Base-by-base conservation (phyloP, 208 protist genomes). In the Strigomonas galati region DNA sequence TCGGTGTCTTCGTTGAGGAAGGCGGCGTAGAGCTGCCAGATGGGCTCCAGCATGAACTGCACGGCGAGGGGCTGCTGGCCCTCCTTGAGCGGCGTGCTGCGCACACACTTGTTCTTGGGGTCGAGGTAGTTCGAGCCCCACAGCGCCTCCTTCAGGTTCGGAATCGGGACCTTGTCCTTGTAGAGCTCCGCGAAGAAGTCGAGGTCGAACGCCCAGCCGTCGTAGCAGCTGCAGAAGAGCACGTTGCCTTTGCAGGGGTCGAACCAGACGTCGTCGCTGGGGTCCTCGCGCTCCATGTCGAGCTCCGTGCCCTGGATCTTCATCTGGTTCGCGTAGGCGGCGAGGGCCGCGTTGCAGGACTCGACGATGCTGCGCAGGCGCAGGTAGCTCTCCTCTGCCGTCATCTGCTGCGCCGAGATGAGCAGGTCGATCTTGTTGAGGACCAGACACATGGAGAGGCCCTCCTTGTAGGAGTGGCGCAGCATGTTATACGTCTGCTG, bases 351-450 rank as follows among this genome's bases (percentile, higher is more conserved):
- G 71, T 97, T 98, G 49, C 93, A 95, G 44, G 98, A 89, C 79
- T 98, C 93, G 31, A 99, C 79, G 48, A 99, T 92, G 28, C 79
- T 69, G 24, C 98, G 83, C 72, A 98, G 96, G 43, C 90, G 72
- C 63, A 98, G 87, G 44, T 98, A 95, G 2, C 82, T 84, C 85
- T 89, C 98, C 84, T 74, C 83, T 9, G 69, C 93, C 71, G 57
- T 92, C 79, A 97, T 73, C 67, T 98, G 79, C 64, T 99, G 84
- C 53, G 98, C 91, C 9, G 82, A 78, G 60, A 99, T 91, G 17
- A 98, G 78, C 32, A 98, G 78, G 78, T 99, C 99, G 19, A 99
- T 98, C 76, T 99, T 99, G 82, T 99, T 99, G 14, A 99, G 78
- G 9, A 99, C 96, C 19, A 99, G 83, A 62, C 89, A 89, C 72